Base-by-base conservation (phyloP, 164 flowering plant genomes). In the Piper longum region DNA sequence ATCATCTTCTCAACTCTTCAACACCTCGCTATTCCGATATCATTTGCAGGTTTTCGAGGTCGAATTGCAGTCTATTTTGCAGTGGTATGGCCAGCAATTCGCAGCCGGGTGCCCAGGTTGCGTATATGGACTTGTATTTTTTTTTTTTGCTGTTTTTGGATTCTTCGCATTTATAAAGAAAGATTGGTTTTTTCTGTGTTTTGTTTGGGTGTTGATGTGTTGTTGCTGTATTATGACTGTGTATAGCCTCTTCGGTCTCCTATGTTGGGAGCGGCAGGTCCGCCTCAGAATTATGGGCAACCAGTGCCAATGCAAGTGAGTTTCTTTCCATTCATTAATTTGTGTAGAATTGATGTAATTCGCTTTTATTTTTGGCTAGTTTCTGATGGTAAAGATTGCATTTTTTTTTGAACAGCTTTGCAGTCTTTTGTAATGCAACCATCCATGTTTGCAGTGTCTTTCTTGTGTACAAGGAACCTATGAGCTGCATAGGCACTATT, bases 61-160 rank as follows among this genome's bases (percentile, higher is more conserved):
- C 36, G 36, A 26, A 26, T 26, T 26, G 36, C 36, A 26, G 36
- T 26, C 36, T 26, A 0, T 26, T 2, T 26, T 26, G 36, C 36
- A 57, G 69, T 54, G 70, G 57, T 66, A 89, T 89, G 93, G 82
- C 85, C 45, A 79, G 73, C 71, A 85, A 83, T 60, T 75, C 85
- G 26, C 92, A 80, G 56, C 59, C 84, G 65, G 85, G 86, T 67
- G 70, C 82, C 12, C 96, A 89, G 91, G 96, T 89, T 77, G 52
- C 2, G 36, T 26, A 26, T 26, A 26, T 26, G 36, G 41, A 8
- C 45, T 51, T 56, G 48, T n/a, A 43, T 41, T 17, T 14, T 8
- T 58, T 45, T 43, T 39, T 57, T 5, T 43, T 16, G 16, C 51
- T 40, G 2, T 41, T 14, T 19, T 5, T 61, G 39, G 4, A 11